phyloP scores from a whole-genome alignment of 177 flowering plant species.

The Telopea speciosissima region DNA sequence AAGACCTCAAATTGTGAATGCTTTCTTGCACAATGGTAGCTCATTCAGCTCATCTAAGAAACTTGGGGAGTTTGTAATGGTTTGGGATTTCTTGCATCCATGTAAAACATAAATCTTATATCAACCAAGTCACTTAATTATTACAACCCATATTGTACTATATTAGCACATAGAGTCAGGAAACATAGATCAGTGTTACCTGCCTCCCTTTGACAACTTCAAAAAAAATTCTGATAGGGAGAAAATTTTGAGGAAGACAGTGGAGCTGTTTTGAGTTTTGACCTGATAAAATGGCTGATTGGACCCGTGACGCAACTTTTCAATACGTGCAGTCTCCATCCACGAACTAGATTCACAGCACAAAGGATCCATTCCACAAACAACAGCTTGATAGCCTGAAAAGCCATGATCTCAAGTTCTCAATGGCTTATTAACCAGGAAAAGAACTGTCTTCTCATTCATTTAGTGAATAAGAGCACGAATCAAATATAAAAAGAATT shows the following conservation, averaged over 20 bases:
- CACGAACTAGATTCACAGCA: conserved; percentile 89
- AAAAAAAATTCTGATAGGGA: background rate
- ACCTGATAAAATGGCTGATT: conserved; percentile 99
- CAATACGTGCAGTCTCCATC: conserved; percentile 80
- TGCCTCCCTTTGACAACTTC: no score
- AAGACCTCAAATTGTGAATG: background rate
- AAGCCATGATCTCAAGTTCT: background rate
- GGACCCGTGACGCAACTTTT: conserved; percentile 60
- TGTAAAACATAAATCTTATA: background rate
- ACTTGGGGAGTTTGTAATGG: background rate
- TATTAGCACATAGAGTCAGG: background rate
- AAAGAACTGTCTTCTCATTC: background rate
- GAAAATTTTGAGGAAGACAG: background rate
- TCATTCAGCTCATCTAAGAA: background rate
- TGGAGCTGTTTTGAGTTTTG: background rate
- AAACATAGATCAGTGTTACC: no score
- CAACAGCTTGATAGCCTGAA: conserved; percentile 77
- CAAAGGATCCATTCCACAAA: conserved; percentile 98
- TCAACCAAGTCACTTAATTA: background rate
- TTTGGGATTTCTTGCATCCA: background rate
- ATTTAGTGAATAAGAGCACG: background rate
- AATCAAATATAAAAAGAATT: background rate
- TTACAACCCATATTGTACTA: background rate
- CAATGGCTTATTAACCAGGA: background rate
- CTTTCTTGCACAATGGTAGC: background rate